A percentile compares a stretch with the other conserved stretches of the same genome.
Evolutionary conservation across 805 yeast genomes (phyloP).

Genomic region (Zygotorulaspora danielsina): DNA sequence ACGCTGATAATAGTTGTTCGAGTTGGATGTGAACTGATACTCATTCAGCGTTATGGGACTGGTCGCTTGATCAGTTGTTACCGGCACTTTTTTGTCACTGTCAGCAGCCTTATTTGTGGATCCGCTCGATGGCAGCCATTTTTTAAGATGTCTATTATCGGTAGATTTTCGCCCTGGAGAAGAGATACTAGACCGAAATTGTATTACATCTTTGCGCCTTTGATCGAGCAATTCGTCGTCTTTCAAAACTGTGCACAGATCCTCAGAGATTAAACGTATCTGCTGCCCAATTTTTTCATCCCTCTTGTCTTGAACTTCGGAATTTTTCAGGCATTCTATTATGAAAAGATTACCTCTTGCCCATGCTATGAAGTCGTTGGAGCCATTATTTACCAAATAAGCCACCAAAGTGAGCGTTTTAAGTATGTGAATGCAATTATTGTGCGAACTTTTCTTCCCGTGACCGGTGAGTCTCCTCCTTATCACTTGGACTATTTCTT

Average conservation of each 20-base stretch:
- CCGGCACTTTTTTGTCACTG: not conserved
- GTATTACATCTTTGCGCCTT: slow-evolving; percentile 27
- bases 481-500: slow-evolving; percentile 40
- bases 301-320: slow-evolving; percentile 32
- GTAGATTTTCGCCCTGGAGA: slow-evolving; percentile 36
- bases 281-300: slow-evolving; percentile 38
- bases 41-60: slow-evolving; percentile 6
- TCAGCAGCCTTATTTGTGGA: not conserved
- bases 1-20: slow-evolving; percentile 7
- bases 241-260: slow-evolving; percentile 34
- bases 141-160: slow-evolving; percentile 31
- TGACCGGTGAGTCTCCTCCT: slow-evolving; percentile 38
- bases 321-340: slow-evolving; percentile 35
- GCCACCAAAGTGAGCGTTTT: slow-evolving; percentile 52
- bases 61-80: not conserved
- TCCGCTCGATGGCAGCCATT: slow-evolving; percentile 7
- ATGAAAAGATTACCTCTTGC: slow-evolving; percentile 33
- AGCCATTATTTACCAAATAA: slow-evolving; percentile 51
- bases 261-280: slow-evolving; percentile 39
- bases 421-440: slow-evolving; percentile 40
- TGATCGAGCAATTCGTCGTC: slow-evolving; percentile 28
- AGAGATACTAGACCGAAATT: slow-evolving; percentile 34
- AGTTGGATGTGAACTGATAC: slow-evolving; percentile 10
- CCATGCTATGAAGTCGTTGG: slow-evolving; percentile 48
- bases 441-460: slow-evolving; percentile 25